Conservation (phyloP, 352 stramenopile genomes). For the Phytophthora agathidicida region DNA sequence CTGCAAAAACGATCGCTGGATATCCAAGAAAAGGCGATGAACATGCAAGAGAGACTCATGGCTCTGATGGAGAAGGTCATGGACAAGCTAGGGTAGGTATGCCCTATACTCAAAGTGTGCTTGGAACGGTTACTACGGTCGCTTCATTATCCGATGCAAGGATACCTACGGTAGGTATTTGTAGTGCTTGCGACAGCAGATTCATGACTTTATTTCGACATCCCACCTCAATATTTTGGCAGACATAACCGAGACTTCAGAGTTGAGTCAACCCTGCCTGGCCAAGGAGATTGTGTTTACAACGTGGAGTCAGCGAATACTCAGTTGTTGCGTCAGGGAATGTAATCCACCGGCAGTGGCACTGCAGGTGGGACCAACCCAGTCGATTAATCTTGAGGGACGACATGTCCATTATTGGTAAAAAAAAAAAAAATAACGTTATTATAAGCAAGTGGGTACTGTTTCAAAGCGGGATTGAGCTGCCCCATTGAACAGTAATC, state of each 20-base stretch:
- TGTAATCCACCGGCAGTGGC: slow-evolving; percentile 3
- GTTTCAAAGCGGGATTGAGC: too few species aligned
- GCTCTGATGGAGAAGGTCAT: slow-evolving; percentile 34
- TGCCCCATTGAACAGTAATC: too few species aligned
- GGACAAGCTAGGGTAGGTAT: too few species aligned
- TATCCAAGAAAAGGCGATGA: slow-evolving; percentile 34
- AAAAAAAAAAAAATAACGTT: too few species aligned
- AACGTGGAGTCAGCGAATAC: slow-evolving; percentile 4
- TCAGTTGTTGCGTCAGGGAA: background rate
- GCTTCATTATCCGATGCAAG: too few species aligned
- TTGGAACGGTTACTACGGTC: too few species aligned
- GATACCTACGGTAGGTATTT: too few species aligned
- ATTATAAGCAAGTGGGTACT: too few species aligned
- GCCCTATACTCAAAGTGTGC: too few species aligned
- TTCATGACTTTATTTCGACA: too few species aligned
- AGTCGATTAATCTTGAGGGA: background rate
- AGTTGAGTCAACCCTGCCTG: background rate
- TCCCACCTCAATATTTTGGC: slow-evolving; percentile 6
- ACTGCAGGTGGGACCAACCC: background rate
- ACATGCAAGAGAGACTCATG: slow-evolving; percentile 35
- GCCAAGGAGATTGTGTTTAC: background rate
- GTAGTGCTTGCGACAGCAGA: too few species aligned
- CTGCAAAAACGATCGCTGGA: slow-evolving; percentile 29
- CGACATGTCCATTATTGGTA: background rate
- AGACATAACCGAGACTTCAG: slow-evolving; percentile 5